Evolutionary conservation across 176 grass and related monocot genomes (phyloP).

Genomic region (Bothriochloa decipiens): DNA sequence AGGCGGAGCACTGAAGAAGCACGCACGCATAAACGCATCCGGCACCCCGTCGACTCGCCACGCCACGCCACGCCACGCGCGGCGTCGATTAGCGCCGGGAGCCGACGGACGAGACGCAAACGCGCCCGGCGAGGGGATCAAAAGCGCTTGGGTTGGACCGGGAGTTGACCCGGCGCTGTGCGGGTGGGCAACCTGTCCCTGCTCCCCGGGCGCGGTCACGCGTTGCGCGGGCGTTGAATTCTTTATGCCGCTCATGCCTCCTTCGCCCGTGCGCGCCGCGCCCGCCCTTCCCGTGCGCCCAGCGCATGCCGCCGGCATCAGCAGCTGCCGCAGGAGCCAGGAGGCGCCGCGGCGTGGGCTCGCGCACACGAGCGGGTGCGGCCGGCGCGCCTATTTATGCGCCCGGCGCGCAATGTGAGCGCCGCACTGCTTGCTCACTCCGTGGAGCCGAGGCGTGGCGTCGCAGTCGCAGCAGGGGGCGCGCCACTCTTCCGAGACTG

Average conservation of each 20-base stretch:
- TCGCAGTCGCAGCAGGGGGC: not conserved
- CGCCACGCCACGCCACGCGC: not conserved
- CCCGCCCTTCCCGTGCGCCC: constrained; percentile 47
- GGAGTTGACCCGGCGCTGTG: constrained; percentile 76
- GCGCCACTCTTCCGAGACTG: not conserved
- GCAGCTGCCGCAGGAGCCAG: not conserved
- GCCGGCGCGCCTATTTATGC: constrained; percentile 49
- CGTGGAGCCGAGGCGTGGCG: not conserved
- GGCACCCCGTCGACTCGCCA: not conserved
- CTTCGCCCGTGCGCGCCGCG: constrained; percentile 49
- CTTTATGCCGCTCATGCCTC: constrained; percentile 83
- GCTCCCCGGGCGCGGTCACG: constrained; percentile 51
- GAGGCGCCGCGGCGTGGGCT: not conserved
- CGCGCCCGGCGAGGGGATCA: constrained; percentile 1
- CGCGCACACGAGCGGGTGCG: not conserved
- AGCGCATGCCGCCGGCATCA: constrained; percentile 7
- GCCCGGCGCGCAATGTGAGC: not conserved
- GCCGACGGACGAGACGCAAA: not conserved
- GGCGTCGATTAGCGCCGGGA: not conserved
- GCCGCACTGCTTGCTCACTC: not conserved
- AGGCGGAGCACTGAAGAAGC: no score
- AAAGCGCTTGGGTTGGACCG: not conserved
- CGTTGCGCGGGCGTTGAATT: constrained; percentile 93
- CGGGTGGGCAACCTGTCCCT: constrained; percentile 92
- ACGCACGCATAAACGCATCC: constrained; percentile 1